Conservation (phyloP, 2,329 filamentous ascomycete genomes). For the Paraphaeosphaeria sporulosa region DNA sequence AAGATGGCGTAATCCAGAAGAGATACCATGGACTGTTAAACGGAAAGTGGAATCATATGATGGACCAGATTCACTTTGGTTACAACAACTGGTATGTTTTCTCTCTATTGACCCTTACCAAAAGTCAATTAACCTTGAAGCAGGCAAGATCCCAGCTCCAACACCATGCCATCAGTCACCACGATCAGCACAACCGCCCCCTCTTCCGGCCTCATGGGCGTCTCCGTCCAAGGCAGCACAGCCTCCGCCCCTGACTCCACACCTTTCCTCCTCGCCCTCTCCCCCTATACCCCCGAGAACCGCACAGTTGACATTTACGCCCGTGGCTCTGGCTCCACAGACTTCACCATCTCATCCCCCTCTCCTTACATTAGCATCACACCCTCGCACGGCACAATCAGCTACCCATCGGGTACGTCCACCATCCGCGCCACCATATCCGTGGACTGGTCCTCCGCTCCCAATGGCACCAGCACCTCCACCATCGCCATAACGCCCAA, state of each 20-base stretch:
- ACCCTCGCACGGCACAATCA: constrained; percentile 30
- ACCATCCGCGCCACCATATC: constrained; percentile 30
- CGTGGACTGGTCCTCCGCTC: constrained; percentile 34
- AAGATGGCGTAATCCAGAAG: constrained; percentile 31
- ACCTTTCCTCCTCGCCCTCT: constrained; percentile 23
- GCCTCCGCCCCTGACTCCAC: constrained; percentile 69
- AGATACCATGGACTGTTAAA: constrained; percentile 33
- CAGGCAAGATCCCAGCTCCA: constrained; percentile 74
- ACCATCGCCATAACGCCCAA: constrained; percentile 29
- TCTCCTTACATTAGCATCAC: constrained; percentile 27
- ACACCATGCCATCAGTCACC: constrained; percentile 68
- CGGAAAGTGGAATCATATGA: constrained; percentile 42
- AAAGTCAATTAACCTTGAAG: constrained; percentile 43
- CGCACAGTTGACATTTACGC: constrained; percentile 39
- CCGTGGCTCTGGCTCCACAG: constrained; percentile 28
- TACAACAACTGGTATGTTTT: constrained; percentile 34
- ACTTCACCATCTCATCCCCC: constrained; percentile 30
- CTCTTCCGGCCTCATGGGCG: constrained; percentile 44
- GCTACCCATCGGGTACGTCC: constrained; percentile 32
- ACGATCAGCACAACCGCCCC: constrained; percentile 61
- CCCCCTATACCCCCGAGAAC: constrained; percentile 37
- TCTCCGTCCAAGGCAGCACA: constrained; percentile 69
- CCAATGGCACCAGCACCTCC: constrained; percentile 23
- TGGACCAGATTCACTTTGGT: constrained; percentile 40
- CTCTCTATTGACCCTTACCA: constrained; percentile 35